These are phyloP conservation scores for Hypoxylon rickii DNA, from an alignment of 495 filamentous ascomycete species.

Conservation along the genomic window DNA sequence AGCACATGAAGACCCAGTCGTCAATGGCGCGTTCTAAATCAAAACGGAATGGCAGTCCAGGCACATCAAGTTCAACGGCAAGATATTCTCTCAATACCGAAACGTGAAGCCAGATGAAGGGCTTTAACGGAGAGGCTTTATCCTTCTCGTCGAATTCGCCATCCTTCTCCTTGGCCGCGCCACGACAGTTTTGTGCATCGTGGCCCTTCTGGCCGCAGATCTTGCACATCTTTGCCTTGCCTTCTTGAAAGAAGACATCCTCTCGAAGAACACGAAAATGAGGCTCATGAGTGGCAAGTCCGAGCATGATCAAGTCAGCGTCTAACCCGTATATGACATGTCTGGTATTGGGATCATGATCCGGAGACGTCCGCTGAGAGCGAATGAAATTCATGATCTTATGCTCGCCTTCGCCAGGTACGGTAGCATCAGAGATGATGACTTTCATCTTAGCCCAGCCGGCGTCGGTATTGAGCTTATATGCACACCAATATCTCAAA, in stretches of 20 bases:
- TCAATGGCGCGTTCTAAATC: constrained; percentile 96
- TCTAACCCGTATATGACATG: constrained; percentile 97
- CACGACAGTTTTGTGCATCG: constrained; percentile 78
- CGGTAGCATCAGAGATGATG: constrained; percentile 96
- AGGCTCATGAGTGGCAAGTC: constrained; percentile 94
- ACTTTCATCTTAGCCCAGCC: constrained; percentile 97
- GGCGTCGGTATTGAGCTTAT: constrained; percentile 96
- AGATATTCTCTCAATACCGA: constrained; percentile 91
- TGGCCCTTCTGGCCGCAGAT: constrained; percentile 92
- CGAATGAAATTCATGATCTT: constrained; percentile 99
- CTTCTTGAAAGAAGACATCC: constrained; percentile 92
- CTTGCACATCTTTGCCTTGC: constrained; percentile 76
- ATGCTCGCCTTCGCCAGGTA: constrained; percentile 97
- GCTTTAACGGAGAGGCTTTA: constrained; percentile 69
- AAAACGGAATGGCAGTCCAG: constrained; percentile 72
- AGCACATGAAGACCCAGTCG: constrained; percentile 99
- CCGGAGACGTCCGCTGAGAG: constrained; percentile 85
- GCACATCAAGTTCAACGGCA: constrained; percentile 82
- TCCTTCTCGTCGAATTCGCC: constrained; percentile 88
- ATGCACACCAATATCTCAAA: constrained; percentile 91
- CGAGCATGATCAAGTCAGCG: constrained; percentile 98
- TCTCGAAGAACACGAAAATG: constrained; percentile 97
- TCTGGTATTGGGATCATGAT: constrained; percentile 94
- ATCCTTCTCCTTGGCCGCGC: constrained; percentile 79
- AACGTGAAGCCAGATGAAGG: constrained; percentile 98